phyloP scores from a whole-genome alignment of 306 rosid species.

The Carpinus viminea region DNA sequence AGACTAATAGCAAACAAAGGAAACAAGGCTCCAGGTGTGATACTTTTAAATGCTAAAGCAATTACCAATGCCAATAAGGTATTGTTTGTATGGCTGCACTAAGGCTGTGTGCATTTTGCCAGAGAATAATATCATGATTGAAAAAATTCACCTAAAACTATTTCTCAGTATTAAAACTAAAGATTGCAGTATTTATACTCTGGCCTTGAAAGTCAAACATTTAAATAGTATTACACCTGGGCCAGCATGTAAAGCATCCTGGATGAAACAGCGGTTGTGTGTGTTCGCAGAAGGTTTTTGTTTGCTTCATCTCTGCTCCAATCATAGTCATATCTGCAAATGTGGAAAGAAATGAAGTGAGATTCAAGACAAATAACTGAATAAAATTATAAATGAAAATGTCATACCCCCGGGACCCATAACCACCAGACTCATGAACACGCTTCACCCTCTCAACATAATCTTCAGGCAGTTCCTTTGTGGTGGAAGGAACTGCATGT shows the following conservation, averaged over 20 bases:
- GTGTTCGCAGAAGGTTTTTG: slow-evolving; percentile 89
- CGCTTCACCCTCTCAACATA: slow-evolving; percentile 89
- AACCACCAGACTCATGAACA: slow-evolving; percentile 85
- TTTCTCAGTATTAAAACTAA: not conserved
- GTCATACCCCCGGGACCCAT: slow-evolving; percentile 84
- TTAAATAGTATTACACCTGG: slow-evolving; percentile 44
- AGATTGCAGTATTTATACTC: not conserved
- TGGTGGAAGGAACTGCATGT: slow-evolving; percentile 75
- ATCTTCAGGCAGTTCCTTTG: slow-evolving; percentile 82
- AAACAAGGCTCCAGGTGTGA: not conserved
- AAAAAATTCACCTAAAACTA: not conserved
- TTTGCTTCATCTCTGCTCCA: slow-evolving; percentile 94
- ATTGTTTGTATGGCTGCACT: not conserved
- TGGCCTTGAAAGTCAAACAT: not conserved
- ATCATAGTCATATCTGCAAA: slow-evolving; percentile 70
- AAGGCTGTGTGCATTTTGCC: not conserved
- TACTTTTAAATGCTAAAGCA: not conserved
- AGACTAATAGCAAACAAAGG: not conserved
- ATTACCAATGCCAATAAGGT: not conserved
- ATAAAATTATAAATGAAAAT: slow-evolving; percentile 15
- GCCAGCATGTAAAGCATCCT: slow-evolving; percentile 87
- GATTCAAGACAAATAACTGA: slow-evolving; percentile 2
- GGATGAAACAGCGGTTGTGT: slow-evolving; percentile 93
- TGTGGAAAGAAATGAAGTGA: slow-evolving; percentile 2
- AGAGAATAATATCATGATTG: not conserved